Conservation (phyloP, 2,329 filamentous ascomycete genomes). For the Diaporthe vaccinii region DNA sequence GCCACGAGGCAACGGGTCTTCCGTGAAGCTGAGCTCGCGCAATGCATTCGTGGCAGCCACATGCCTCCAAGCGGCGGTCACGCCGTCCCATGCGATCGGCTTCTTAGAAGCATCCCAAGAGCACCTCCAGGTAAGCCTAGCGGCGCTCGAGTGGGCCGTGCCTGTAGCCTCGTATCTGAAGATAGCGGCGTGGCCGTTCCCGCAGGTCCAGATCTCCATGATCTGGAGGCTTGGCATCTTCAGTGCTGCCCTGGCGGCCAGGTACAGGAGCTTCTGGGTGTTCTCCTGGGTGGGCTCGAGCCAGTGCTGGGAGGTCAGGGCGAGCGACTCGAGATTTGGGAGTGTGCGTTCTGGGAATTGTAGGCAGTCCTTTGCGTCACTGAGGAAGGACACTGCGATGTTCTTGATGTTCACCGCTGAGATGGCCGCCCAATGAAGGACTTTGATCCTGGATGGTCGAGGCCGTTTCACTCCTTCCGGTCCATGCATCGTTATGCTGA, state of each 20-base stretch:
- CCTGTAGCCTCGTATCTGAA: neutral
- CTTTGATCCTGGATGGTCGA: neutral
- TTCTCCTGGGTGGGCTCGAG: neutral
- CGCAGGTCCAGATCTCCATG: slow-evolving; percentile 18
- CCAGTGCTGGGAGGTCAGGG: neutral
- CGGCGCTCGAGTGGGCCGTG: neutral
- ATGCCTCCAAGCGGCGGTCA: neutral
- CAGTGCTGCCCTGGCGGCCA: neutral
- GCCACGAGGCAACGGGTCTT: neutral
- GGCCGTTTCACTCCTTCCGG: neutral
- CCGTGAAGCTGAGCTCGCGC: neutral
- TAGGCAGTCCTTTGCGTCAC: neutral
- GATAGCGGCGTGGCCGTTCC: neutral
- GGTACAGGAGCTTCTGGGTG: neutral
- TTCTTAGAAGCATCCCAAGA: neutral
- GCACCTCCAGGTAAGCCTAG: neutral
- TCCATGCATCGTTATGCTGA: neutral
- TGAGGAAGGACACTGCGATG: slow-evolving; percentile 15
- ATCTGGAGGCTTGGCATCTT: slow-evolving; percentile 7
- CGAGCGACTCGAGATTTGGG: slow-evolving; percentile 6
- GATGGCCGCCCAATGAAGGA: neutral
- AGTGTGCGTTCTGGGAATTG: neutral
- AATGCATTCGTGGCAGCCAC: neutral
- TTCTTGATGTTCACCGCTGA: neutral
- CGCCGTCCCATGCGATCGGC: neutral